These are phyloP conservation scores for Termitomyces sp. DNA, from an alignment of 768 basidiomycete genomes.

Conservation along the genomic window DNA sequence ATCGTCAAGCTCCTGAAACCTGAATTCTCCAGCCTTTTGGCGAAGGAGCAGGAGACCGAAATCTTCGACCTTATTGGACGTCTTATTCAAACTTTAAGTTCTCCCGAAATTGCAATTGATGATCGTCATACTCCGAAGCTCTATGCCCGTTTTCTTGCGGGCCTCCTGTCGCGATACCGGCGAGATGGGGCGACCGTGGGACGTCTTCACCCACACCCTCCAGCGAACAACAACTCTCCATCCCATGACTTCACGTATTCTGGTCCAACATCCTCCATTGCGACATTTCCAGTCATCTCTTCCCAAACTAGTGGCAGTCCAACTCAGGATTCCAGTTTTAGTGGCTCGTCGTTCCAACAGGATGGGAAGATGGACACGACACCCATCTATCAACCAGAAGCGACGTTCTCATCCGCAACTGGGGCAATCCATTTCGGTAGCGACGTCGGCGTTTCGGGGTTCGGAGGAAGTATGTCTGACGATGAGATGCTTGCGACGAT, in stretches of 20 bases:
- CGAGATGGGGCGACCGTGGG: conserved; percentile 59
- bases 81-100: conserved; percentile 67
- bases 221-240: conserved; percentile 27
- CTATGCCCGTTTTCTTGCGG: conserved; percentile 74
- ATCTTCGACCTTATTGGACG: conserved; percentile 69
- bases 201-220: conserved; percentile 46
- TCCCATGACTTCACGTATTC: conserved; percentile 12
- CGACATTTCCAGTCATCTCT: conserved; percentile 23
- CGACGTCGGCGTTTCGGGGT: conserved; percentile 31
- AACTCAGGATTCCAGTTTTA: conserved; percentile 14
- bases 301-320: conserved; percentile 16
- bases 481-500: conserved; percentile 68
- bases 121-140: conserved; percentile 77
- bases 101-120: conserved; percentile 72
- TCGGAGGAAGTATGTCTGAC: conserved; percentile 32
- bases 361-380: conserved; percentile 25
- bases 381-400: conserved; percentile 42
- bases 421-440: conserved; percentile 38
- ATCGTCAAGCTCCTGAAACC: conserved; percentile 58
- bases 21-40: conserved; percentile 60
- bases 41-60: conserved; percentile 58
- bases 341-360: conserved; percentile 10
- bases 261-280: conserved; percentile 17
- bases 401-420: conserved; percentile 35
- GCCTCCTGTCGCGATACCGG: conserved; percentile 66